These are phyloP conservation scores for Paratinospora sagittata DNA, from an alignment of 164 flowering plant species.

Conservation along the genomic window DNA sequence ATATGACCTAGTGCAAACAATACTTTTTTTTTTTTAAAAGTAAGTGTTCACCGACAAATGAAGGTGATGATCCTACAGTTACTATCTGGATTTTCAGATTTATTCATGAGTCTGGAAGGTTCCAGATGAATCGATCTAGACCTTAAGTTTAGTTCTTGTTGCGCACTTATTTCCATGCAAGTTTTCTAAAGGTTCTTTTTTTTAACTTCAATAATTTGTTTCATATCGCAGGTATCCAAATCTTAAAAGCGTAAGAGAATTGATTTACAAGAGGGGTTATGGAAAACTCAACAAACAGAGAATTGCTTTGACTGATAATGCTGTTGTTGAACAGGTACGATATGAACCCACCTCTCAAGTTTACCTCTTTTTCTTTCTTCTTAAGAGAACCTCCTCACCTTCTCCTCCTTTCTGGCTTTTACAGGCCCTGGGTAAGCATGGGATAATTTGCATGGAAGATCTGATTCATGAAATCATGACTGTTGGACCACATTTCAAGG, in stretches of 20 bases:
- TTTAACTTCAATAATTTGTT: neutral
- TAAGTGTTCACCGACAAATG: too few species aligned
- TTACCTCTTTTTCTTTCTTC: neutral
- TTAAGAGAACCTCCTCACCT: neutral
- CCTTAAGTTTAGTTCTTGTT: neutral
- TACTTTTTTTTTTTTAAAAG: too few species aligned
- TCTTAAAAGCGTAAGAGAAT: constrained; percentile 53
- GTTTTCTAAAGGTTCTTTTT: neutral
- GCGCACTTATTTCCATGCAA: neutral
- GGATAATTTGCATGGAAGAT: constrained; percentile 55
- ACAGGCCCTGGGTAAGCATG: constrained; percentile 53
- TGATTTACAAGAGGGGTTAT: constrained; percentile 65
- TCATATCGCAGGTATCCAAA: constrained; percentile 43
- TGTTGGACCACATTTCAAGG: constrained; percentile 67
- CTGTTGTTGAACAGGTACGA: constrained; percentile 50
- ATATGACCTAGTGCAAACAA: neutral
- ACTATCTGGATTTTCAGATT: too few species aligned
- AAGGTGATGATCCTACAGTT: too few species aligned
- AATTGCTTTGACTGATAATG: constrained; percentile 52
- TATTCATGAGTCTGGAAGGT: too few species aligned
- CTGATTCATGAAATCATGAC: constrained; percentile 66
- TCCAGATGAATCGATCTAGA: too few species aligned
- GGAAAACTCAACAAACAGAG: constrained; percentile 59
- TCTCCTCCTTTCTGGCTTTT: neutral
- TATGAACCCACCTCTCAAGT: neutral